Percentiles rank a stretch among this genome's conserved stretches.
Evolutionary conservation across 768 basidiomycete species (phyloP).

Genomic region (Rhodotorula toruloides): DNA sequence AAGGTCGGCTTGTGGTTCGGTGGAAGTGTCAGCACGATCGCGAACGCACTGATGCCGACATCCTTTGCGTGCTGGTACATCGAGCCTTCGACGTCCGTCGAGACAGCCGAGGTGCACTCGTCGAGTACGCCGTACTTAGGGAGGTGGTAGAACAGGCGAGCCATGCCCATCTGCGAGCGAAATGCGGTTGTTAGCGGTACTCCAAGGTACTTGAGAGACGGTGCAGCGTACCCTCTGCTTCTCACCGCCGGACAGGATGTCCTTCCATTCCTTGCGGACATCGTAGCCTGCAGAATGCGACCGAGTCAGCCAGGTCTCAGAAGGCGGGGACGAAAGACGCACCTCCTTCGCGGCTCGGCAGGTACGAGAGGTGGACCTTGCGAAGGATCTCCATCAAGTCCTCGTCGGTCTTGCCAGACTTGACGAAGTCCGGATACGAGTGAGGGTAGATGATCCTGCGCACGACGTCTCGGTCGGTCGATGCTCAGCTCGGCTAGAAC

Average conservation of each 20-base stretch:
- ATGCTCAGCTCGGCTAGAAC: neutral
- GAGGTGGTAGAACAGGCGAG: conserved; percentile 81
- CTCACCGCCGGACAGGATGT: conserved; percentile 83
- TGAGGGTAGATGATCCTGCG: conserved; percentile 78
- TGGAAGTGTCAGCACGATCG: neutral
- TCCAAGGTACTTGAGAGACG: too few species aligned
- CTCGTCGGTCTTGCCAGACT: conserved; percentile 58
- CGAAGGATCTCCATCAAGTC: conserved; percentile 73
- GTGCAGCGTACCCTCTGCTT: conserved; percentile 84
- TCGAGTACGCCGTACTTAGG: conserved; percentile 80
- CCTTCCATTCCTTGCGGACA: conserved; percentile 90
- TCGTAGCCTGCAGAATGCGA: conserved; percentile 48
- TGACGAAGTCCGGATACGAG: conserved; percentile 66
- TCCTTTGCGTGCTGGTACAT: conserved; percentile 93
- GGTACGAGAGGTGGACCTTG: conserved; percentile 74
- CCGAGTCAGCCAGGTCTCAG: conserved; percentile 39
- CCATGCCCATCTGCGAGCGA: conserved; percentile 68
- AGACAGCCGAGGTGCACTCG: conserved; percentile 93
- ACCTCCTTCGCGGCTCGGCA: conserved; percentile 82
- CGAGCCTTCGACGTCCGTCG: conserved; percentile 87
- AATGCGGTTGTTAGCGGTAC: neutral
- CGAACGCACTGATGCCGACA: conserved; percentile 61
- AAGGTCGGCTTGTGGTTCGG: neutral
- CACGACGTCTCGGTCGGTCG: neutral
- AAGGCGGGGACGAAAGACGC: neutral